Percentiles rank a stretch among this genome's conserved stretches.
Conservation (phyloP, 176 grass and related monocot genomes). For the Hyparrhenia diplandra region DNA sequence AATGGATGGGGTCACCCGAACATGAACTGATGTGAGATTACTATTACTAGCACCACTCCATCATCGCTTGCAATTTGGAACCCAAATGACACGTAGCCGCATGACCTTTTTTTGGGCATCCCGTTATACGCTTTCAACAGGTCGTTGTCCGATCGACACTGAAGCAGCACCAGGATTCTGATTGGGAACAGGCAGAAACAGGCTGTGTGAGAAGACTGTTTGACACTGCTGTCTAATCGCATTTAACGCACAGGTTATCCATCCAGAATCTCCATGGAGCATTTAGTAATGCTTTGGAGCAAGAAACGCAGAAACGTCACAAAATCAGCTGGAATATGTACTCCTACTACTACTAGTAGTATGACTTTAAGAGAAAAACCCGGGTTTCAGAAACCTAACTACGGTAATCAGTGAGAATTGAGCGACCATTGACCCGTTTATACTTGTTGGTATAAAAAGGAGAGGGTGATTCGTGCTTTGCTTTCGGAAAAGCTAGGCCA, state of each 20-base stretch:
- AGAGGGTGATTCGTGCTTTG: not conserved
- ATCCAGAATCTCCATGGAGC: not conserved
- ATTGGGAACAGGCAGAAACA: not conserved
- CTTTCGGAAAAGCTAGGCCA: not conserved
- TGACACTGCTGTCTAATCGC: constrained; percentile 1
- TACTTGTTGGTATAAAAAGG: not conserved
- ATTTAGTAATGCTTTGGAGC: not conserved
- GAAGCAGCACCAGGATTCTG: not conserved
- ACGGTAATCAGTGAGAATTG: no score
- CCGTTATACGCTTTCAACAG: no score
- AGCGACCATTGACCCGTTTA: no score
- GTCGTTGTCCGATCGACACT: not conserved
- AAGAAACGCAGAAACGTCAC: not conserved
- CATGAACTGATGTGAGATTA: not conserved
- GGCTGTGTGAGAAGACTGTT: not conserved
- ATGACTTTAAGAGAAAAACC: not conserved
- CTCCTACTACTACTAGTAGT: not conserved
- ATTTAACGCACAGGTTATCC: not conserved
- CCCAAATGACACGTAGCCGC: not conserved
- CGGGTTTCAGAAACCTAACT: not conserved
- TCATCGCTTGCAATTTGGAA: not conserved
- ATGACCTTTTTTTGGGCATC: not conserved
- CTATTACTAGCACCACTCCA: not conserved
- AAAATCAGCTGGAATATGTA: not conserved
- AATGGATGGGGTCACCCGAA: no score